Evolutionary conservation across 2,329 filamentous ascomycete species (phyloP), one percentile per base, ranked within the genome.

Genomic region (Knoxdaviesia proteae): DNA sequence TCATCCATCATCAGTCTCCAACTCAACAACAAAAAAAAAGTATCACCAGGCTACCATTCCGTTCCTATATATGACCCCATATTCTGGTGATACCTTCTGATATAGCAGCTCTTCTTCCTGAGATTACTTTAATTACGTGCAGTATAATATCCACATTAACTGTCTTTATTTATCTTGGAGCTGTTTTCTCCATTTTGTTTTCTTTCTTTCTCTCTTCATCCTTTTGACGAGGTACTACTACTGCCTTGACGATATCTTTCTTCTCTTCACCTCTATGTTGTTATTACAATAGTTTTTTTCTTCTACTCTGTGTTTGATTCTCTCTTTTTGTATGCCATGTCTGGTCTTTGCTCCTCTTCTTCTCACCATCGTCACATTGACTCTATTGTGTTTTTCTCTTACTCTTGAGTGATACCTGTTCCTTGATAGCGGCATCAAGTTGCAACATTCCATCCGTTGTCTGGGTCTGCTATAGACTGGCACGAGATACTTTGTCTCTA

Each of bases 121-220:
- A 20, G 20, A 20, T 20, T 2, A 20, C 20, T 20, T 20, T 20
- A 3, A 20, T 20, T 20, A 20, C 20, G 20, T 20, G 20, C 20
- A 20, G 20, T 20, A 20, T 20, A 20, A 20, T 20, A 20, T 20
- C 20, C 9, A 9, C 34, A 36, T 9, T 9, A 34, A 20, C 32
- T 41, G 33, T 42, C 34, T 37, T 30, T 38, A 34, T 35, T 44
- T n/a, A 38, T 34, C 32, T 34, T 38, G n/a, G 43, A 44, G 38
- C 40, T 44, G 38, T 10, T 39, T 43, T 11, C 32, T 5, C 10
- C 6, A 5, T 20, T 36, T 31, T 31, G 29, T 29, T 34, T 34
- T 20, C 20, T 20, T 20, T 20, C 20, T 20, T 20, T 20, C 20
- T 20, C 20, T 20, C 20, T 20, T 20, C 20, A 36, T 36, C 2